Percentiles rank a stretch among this genome's conserved stretches.
Conservation (phyloP, 2,329 filamentous ascomycete genomes). For the Allantophomopsis lycopodina region DNA sequence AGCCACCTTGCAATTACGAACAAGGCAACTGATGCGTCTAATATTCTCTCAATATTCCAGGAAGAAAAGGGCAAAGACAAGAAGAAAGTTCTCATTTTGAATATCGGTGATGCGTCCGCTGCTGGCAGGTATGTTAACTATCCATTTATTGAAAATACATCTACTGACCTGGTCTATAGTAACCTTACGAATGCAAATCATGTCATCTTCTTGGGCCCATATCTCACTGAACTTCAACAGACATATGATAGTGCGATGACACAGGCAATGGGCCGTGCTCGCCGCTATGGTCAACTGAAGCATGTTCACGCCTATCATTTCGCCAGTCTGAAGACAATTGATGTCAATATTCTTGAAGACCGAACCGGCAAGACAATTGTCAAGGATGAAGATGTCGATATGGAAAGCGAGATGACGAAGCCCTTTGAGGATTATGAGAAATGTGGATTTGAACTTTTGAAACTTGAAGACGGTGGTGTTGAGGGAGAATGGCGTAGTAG, state of each 20-base stretch:
- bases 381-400: not conserved
- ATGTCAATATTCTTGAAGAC: slow-evolving; percentile 27
- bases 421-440: no score
- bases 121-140: slow-evolving; percentile 38
- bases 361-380: slow-evolving; percentile 12
- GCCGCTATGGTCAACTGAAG: slow-evolving; percentile 42
- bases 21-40: slow-evolving; percentile 13
- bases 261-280: slow-evolving; percentile 47
- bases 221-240: slow-evolving; percentile 30
- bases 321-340: slow-evolving; percentile 25
- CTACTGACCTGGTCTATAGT: slow-evolving; percentile 17
- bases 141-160: not conserved
- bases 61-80: slow-evolving; percentile 17
- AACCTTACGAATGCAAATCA: slow-evolving; percentile 53
- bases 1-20: slow-evolving; percentile 21
- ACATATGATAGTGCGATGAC: slow-evolving; percentile 43
- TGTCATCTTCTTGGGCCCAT: slow-evolving; percentile 45
- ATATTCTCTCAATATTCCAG: slow-evolving; percentile 26
- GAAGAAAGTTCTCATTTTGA: slow-evolving; percentile 39
- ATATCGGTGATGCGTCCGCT: slow-evolving; percentile 39
- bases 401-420: no score
- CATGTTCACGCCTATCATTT: slow-evolving; percentile 42
- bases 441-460: no score
- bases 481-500: no score
- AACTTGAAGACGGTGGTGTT: no score